Percentiles rank a stretch among this genome's conserved stretches.
phyloP scores from a whole-genome alignment of 345 rosid genomes.

The Boechera stricta region DNA sequence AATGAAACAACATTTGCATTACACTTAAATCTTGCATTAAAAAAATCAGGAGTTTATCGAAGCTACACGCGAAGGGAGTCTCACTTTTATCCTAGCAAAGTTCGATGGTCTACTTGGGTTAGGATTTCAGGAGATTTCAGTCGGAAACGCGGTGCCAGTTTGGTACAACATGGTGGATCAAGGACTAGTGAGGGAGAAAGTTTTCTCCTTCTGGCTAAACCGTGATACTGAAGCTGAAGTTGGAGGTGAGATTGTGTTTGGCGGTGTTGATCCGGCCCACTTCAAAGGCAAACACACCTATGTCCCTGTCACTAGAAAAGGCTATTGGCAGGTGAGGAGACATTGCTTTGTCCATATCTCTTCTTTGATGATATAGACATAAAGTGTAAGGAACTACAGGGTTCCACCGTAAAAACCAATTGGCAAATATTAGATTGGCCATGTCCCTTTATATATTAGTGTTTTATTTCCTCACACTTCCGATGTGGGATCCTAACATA shows the following conservation, averaged over 20 bases:
- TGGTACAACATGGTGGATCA: constrained; percentile 81
- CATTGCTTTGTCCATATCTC: not conserved
- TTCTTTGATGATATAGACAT: not conserved
- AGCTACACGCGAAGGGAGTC: constrained; percentile 70
- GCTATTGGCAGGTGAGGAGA: constrained; percentile 80
- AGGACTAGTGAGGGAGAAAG: constrained; percentile 56
- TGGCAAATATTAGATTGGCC: not conserved
- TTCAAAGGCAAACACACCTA: constrained; percentile 73
- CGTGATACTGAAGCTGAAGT: constrained; percentile 51
- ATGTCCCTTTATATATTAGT: not conserved
- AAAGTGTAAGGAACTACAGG: not conserved
- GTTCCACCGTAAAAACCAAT: not conserved
- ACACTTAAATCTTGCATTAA: not conserved
- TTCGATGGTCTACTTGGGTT: constrained; percentile 88
- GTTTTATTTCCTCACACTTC: not conserved
- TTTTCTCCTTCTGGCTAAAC: constrained; percentile 86
- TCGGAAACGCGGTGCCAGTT: constrained; percentile 63
- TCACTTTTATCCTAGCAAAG: constrained; percentile 59
- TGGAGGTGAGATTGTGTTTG: constrained; percentile 89
- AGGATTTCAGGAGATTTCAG: constrained; percentile 80
- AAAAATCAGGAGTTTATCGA: constrained; percentile 69
- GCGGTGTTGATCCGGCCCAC: constrained; percentile 70
- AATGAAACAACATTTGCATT: not conserved
- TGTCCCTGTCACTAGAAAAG: constrained; percentile 69
- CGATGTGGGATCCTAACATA: not conserved